Percentiles rank a stretch among this genome's conserved stretches.
Evolutionary conservation across 1,139 yeast species (phyloP).

Genomic region (Suhomyces guaymorum): DNA sequence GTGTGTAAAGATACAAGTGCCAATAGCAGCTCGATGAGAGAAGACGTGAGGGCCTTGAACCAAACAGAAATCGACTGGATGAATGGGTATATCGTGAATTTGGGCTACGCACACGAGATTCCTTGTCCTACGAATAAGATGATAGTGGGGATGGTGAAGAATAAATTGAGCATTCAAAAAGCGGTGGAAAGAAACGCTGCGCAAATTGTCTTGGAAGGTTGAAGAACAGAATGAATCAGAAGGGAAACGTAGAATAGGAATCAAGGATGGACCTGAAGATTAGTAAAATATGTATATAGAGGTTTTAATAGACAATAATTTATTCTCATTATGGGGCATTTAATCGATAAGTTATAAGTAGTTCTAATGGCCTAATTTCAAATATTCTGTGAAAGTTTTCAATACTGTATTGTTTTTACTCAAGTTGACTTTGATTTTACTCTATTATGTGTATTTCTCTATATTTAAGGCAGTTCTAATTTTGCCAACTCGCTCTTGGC

Average conservation of each 20-base stretch:
- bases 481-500: slow-evolving; percentile 15
- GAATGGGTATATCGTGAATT: slow-evolving; percentile 65
- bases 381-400: too few relatives aligned
- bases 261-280: too few relatives aligned
- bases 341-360: too few relatives aligned
- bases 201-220: slow-evolving; percentile 8
- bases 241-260: too few relatives aligned
- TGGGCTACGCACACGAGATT: slow-evolving; percentile 48
- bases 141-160: slow-evolving; percentile 49
- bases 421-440: neutral
- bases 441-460: neutral
- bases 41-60: slow-evolving; percentile 63
- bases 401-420: too few relatives aligned
- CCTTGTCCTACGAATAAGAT: slow-evolving; percentile 49
- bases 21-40: slow-evolving; percentile 87
- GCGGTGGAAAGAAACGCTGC: slow-evolving; percentile 30
- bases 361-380: too few relatives aligned
- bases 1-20: slow-evolving; percentile 49
- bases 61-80: slow-evolving; percentile 77
- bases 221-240: too few relatives aligned
- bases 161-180: slow-evolving; percentile 38
- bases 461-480: neutral
- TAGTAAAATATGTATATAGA: too few relatives aligned
- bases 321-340: too few relatives aligned
- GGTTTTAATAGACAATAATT: too few relatives aligned